Percentiles rank a stretch among this genome's conserved stretches.
Conservation (phyloP, 2,329 filamentous ascomycete genomes). For the Ceratocystis ficicola region DNA sequence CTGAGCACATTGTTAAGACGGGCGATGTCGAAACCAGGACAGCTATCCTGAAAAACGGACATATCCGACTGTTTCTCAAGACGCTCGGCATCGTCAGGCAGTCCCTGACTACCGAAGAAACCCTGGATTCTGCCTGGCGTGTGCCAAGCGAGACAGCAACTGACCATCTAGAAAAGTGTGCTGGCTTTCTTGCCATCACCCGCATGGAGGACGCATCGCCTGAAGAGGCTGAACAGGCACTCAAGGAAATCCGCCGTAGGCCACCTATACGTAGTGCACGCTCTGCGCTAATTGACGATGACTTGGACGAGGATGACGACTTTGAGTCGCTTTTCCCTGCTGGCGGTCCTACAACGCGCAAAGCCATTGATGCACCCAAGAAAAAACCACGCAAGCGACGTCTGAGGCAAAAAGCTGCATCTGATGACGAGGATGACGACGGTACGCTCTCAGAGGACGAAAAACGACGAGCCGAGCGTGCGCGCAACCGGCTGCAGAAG, state of each 20-base stretch:
- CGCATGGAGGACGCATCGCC: constrained; percentile 68
- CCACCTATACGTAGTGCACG: constrained; percentile 34
- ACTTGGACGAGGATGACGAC: constrained; percentile 38
- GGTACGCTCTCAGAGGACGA: constrained; percentile 32
- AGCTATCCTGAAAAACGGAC: constrained; percentile 79
- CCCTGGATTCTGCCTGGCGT: constrained; percentile 64
- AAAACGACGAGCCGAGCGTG: constrained; percentile 50
- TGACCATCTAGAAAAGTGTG: constrained; percentile 48
- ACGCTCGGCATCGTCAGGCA: constrained; percentile 57
- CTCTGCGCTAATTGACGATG: constrained; percentile 45
- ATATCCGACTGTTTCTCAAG: constrained; percentile 72
- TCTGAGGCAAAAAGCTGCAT: constrained; percentile 36
- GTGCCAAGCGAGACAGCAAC: constrained; percentile 56
- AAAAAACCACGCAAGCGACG: constrained; percentile 29
- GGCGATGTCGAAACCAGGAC: constrained; percentile 54
- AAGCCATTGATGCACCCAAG: constrained; percentile 43
- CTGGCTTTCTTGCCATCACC: constrained; percentile 50
- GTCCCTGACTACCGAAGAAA: constrained; percentile 48
- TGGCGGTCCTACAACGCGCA: constrained; percentile 50
- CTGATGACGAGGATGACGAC: constrained; percentile 31
- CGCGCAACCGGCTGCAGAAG: constrained; percentile 49
- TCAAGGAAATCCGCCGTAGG: constrained; percentile 46
- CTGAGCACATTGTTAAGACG: constrained; percentile 40
- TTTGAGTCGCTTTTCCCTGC: constrained; percentile 55
- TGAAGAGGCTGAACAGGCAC: constrained; percentile 59